phyloP scores from a whole-genome alignment of 257 asterid genomes.

The Nicotiana undulata region DNA sequence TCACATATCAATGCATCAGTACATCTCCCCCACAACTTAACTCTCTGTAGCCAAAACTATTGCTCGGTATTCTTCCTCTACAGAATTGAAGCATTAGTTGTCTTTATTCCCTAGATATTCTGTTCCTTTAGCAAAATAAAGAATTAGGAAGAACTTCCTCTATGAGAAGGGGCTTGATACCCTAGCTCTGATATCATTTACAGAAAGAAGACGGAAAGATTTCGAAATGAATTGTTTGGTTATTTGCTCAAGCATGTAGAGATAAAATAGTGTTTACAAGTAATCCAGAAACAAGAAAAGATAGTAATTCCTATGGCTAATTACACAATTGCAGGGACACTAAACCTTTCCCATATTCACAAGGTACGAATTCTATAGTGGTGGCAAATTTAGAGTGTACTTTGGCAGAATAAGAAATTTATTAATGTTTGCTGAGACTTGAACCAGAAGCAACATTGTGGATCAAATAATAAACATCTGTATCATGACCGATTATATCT shows the following conservation, averaged over 20 bases:
- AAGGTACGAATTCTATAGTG: background rate
- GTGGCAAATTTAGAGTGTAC: background rate
- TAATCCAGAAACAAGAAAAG: background rate
- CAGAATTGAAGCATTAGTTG: background rate
- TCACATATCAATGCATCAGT: background rate
- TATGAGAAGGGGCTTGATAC: background rate
- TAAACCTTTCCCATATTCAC: background rate
- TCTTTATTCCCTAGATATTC: background rate
- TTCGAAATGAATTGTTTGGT: background rate
- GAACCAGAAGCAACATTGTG: slow-evolving; percentile 2
- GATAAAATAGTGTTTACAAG: background rate
- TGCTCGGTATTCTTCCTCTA: background rate
- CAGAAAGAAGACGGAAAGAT: background rate
- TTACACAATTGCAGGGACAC: background rate
- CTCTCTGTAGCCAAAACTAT: background rate
- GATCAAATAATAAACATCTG: background rate
- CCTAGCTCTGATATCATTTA: background rate
- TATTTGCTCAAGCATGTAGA: background rate
- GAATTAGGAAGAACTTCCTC: too few species aligned
- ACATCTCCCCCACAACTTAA: background rate
- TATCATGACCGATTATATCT: background rate
- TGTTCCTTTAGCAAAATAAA: background rate
- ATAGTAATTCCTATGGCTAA: slow-evolving; percentile 3
- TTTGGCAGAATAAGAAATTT: background rate
- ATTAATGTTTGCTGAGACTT: background rate